A percentile compares a stretch with the other conserved stretches of the same genome.
Evolutionary conservation across 73 alveolate species (phyloP).

Genomic region (Strombidium stylifer): DNA sequence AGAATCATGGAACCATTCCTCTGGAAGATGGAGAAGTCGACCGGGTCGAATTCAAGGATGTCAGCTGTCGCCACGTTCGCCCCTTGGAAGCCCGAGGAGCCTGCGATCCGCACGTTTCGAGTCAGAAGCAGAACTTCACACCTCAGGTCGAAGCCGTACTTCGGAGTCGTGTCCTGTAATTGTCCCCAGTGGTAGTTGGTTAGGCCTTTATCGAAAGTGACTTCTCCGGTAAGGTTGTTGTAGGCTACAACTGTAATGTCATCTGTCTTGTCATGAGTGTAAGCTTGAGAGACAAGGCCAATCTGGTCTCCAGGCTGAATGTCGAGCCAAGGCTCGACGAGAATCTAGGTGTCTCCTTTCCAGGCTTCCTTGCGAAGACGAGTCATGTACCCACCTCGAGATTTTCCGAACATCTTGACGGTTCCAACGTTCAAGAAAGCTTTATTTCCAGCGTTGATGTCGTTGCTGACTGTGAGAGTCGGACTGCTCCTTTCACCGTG

Average conservation of each 20-base stretch:
- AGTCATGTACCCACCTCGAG: neutral
- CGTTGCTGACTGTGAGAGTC: neutral
- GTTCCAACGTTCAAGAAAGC: slow-evolving; percentile 26
- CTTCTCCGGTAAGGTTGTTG: neutral
- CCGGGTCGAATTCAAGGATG: neutral
- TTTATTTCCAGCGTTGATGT: slow-evolving; percentile 39
- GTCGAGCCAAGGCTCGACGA: neutral
- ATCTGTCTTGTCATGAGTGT: neutral
- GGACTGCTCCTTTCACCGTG: slow-evolving; percentile 32
- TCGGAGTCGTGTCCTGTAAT: neutral
- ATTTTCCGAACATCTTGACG: slow-evolving; percentile 23
- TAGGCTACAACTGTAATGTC: neutral
- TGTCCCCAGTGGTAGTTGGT: slow-evolving; percentile 6
- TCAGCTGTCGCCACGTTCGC: slow-evolving; percentile 43
- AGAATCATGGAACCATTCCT: slow-evolving; percentile 2
- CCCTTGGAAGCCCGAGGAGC: slow-evolving; percentile 29
- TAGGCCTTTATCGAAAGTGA: neutral
- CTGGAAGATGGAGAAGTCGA: neutral
- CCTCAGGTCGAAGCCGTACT: slow-evolving; percentile 7
- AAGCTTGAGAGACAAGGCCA: slow-evolving; percentile 18
- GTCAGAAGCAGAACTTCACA: slow-evolving; percentile 23
- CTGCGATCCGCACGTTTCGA: slow-evolving; percentile 33
- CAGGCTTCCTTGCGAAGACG: neutral
- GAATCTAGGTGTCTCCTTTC: neutral
- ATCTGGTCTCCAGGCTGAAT: slow-evolving; percentile 39